Conservation (phyloP, 768 basidiomycete species). For the Termitomyces sp. region DNA sequence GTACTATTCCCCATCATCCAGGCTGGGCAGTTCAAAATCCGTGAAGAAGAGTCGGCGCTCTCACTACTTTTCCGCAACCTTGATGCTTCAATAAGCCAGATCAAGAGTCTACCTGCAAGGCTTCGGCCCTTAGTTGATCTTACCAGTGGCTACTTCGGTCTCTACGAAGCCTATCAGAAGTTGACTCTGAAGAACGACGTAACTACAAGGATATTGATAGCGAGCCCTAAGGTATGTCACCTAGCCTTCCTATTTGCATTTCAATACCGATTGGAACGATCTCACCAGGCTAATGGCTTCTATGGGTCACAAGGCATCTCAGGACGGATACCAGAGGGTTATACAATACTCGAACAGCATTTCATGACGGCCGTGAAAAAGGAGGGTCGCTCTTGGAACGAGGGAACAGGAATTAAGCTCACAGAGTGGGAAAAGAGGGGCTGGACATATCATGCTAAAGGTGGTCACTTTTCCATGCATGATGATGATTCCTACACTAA, state of each 20-base stretch:
- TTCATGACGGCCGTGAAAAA: slow-evolving; percentile 67
- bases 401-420: slow-evolving; percentile 57
- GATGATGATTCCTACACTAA: background rate
- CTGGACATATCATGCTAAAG: slow-evolving; percentile 99
- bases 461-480: slow-evolving; percentile 34
- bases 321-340: slow-evolving; percentile 92
- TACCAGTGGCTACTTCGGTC: slow-evolving; percentile 94
- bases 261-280: background rate
- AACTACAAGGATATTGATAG: slow-evolving; percentile 73
- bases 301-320: slow-evolving; percentile 87
- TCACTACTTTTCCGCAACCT: slow-evolving; percentile 44
- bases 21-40: slow-evolving; percentile 81
- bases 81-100: background rate
- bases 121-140: slow-evolving; percentile 61
- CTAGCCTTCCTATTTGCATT: background rate
- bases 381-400: slow-evolving; percentile 41
- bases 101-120: background rate
- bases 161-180: slow-evolving; percentile 77
- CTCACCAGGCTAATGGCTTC: slow-evolving; percentile 88
- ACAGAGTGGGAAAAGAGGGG: slow-evolving; percentile 84
- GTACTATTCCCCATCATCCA: slow-evolving; percentile 82
- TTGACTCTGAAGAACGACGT: slow-evolving; percentile 56
- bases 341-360: slow-evolving; percentile 80
- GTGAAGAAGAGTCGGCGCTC: slow-evolving; percentile 77
- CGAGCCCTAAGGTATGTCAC: slow-evolving; percentile 76